phyloP scores from a whole-genome alignment of 768 basidiomycete genomes.

The Suillus variegatus region DNA sequence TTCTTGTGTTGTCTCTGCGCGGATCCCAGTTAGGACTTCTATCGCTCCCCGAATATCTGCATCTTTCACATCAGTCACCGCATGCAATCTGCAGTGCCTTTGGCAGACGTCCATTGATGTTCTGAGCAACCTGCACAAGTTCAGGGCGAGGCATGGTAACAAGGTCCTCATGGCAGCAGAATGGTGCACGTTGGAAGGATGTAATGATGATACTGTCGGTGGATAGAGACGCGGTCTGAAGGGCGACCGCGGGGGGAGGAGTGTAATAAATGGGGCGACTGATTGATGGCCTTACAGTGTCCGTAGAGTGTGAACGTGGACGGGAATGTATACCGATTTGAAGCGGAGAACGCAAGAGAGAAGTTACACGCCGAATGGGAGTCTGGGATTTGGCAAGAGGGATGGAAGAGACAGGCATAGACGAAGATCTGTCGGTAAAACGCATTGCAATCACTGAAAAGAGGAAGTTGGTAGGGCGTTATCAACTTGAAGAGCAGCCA shows the following conservation, averaged over 20 bases:
- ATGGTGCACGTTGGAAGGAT: slow-evolving; percentile 56
- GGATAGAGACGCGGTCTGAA: slow-evolving; percentile 55
- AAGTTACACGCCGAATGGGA: slow-evolving; percentile 2
- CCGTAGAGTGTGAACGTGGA: slow-evolving; percentile 16
- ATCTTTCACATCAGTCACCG: slow-evolving; percentile 38
- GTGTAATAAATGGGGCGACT: slow-evolving; percentile 1
- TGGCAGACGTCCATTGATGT: slow-evolving; percentile 62
- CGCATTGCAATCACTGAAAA: not conserved
- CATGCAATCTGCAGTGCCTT: slow-evolving; percentile 49
- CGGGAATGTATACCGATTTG: slow-evolving; percentile 9
- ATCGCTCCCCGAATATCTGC: slow-evolving; percentile 53
- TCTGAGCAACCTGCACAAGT: slow-evolving; percentile 52
- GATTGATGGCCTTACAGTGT: slow-evolving; percentile 17
- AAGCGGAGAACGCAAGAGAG: slow-evolving; percentile 21
- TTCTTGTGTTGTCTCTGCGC: slow-evolving; percentile 11
- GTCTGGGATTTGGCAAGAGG: not conserved
- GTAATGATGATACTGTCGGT: slow-evolving; percentile 64
- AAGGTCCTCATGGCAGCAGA: slow-evolving; percentile 76
- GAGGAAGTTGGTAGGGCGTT: not conserved
- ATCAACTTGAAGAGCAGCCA: not conserved
- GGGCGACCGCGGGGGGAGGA: slow-evolving; percentile 44
- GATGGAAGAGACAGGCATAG: not conserved
- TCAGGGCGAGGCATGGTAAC: slow-evolving; percentile 58
- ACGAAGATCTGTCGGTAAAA: not conserved
- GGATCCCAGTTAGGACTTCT: slow-evolving; percentile 63